phyloP scores from a whole-genome alignment of 73 alveolate genomes.

The Durusdinium trenchii region DNA sequence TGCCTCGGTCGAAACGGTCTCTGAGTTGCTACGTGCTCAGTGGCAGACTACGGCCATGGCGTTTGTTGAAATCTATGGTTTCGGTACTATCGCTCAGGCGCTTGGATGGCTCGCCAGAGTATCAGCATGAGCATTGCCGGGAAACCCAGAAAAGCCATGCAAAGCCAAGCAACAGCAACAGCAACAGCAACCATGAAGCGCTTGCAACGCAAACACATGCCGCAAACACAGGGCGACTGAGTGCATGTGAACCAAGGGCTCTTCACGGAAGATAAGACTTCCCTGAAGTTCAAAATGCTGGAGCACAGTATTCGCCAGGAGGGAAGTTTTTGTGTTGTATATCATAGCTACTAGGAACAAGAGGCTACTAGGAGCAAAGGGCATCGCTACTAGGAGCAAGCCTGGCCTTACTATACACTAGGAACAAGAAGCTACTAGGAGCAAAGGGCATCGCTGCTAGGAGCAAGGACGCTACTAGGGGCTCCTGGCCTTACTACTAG shows the following conservation, averaged over 20 bases:
- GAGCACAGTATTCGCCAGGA: conserved; percentile 57
- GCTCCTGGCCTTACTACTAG: no score
- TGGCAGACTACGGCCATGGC: neutral
- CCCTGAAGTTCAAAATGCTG: conserved; percentile 28
- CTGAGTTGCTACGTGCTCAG: neutral
- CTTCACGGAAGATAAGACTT: neutral
- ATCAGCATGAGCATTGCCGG: conserved; percentile 21
- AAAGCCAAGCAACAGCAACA: neutral
- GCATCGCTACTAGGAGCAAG: no score
- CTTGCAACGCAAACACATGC: neutral
- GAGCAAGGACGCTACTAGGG: no score
- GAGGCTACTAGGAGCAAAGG: no score
- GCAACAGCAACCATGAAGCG: neutral
- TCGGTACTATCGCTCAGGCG: neutral
- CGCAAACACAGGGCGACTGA: neutral
- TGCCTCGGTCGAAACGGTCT: neutral
- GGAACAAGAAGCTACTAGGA: no score
- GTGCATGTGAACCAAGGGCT: neutral
- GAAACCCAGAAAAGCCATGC: no score
- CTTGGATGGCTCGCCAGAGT: conserved; percentile 49
- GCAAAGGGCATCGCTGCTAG: no score
- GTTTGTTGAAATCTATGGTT: neutral
- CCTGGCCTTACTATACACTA: no score
- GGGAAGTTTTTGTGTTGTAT: no score
- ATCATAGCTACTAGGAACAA: no score